These are phyloP conservation scores for Daldinia eschscholtzii DNA, from an alignment of 2,329 filamentous ascomycete genomes.

Conservation along the genomic window DNA sequence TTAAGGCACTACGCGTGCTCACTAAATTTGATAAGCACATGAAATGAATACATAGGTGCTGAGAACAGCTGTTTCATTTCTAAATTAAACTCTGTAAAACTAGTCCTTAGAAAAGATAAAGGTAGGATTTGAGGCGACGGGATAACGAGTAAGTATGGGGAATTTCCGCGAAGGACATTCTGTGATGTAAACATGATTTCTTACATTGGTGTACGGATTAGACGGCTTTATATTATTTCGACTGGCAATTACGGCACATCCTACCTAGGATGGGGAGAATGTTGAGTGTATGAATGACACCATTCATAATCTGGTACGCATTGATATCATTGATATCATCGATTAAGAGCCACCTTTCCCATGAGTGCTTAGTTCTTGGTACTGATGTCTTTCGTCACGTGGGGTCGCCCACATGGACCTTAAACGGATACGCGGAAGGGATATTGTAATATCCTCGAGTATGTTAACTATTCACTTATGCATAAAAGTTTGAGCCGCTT, in stretches of 20 bases:
- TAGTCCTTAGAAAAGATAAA: neutral
- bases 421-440: neutral
- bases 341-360: conserved; percentile 6
- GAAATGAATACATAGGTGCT: neutral
- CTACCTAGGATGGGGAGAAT: neutral
- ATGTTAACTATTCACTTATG: neutral
- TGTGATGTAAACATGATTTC: too few relatives aligned
- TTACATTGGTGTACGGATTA: too few relatives aligned
- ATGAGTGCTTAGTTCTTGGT: conserved; percentile 2
- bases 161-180: neutral
- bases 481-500: neutral
- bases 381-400: conserved; percentile 10
- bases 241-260: neutral
- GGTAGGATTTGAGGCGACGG: neutral
- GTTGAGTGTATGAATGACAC: neutral
- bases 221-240: neutral
- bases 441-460: neutral
- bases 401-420: neutral
- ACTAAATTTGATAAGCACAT: too few relatives aligned
- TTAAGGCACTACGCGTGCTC: neutral
- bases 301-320: neutral
- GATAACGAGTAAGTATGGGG: neutral
- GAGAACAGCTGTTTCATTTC: neutral
- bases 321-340: conserved; percentile 10
- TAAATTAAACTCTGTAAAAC: neutral